Evolutionary conservation across 1,284 basidiomycete genomes (phyloP).

Genomic region (Tilletia horrida): DNA sequence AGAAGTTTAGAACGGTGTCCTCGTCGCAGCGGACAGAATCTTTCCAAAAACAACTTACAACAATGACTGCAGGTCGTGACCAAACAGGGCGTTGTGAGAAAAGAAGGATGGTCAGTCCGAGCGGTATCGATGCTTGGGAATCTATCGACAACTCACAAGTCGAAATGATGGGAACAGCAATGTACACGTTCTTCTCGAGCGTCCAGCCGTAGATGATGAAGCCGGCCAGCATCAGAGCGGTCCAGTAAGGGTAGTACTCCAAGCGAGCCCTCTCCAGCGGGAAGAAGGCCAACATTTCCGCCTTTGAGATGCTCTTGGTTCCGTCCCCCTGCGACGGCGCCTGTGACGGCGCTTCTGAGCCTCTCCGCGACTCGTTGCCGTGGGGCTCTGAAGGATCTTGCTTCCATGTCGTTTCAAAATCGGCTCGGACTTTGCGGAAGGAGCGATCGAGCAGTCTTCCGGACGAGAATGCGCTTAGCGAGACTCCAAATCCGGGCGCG

Average conservation of each 20-base stretch:
- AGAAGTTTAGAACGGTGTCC: not conserved
- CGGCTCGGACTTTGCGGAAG: not conserved
- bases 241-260: constrained; percentile 12
- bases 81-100: not conserved
- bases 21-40: not conserved
- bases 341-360: not conserved
- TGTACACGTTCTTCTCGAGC: not conserved
- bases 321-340: too few relatives aligned
- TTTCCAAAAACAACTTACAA: not conserved
- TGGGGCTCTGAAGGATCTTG: not conserved
- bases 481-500: constrained; percentile 1
- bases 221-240: not conserved
- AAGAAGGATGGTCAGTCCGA: too few relatives aligned
- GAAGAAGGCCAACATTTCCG: constrained; percentile 4
- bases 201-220: constrained; percentile 14
- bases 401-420: not conserved
- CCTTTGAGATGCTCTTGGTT: not conserved
- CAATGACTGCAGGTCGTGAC: not conserved
- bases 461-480: not conserved
- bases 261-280: constrained; percentile 4
- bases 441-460: constrained; percentile 8
- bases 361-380: not conserved
- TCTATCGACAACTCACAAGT: constrained; percentile 3
- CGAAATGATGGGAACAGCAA: not conserved
- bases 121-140: too few relatives aligned